Base-by-base conservation (phyloP, 2,329 filamentous ascomycete species). In the Raffaelea albimanens region DNA sequence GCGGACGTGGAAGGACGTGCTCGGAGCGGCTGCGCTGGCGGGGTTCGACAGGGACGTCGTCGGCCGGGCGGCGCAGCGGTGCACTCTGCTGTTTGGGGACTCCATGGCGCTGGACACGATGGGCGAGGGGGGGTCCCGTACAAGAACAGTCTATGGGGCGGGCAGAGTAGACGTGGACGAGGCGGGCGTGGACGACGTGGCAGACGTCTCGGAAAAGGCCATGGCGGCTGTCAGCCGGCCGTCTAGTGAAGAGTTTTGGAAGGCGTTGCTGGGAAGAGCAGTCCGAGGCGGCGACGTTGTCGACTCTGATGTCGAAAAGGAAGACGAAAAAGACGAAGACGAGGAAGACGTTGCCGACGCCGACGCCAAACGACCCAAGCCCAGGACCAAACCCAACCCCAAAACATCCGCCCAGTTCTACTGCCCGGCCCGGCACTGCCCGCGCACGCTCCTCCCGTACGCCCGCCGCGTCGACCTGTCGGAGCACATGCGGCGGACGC, bases 1-100 rank as follows among this genome's bases (percentile, higher is more conserved):
- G n/a, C n/a, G n/a, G n/a, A 29, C 25, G 7, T 97, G 91, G 91
- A 85, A 81, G 55, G 87, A 95, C 55, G 76, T 96, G 2, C 66
- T 96, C 23, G 86, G 86, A 1, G 73, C 88, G 1, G 91, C 91
- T 3, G 76, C 86, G 0, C 66, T 94, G 44, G 77, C 77, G 2
- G 87, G 85, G 0, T 90, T 89, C 64, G 69, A 84, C 1, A 63
- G 71, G 0, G 63, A 68, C 1, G 83, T 81, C 1, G 65, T 96
- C 13, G 75, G 80, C 45, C 77, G 86, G 25, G 77, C 88, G 0
- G 76, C 84, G 2, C 72, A 81, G 58, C 76, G 91, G 43, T 97
- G 90, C 58, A 78, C 84, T 2, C 69, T 76, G 41, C 67, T 95
- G 0, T 95, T 96, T 56, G 76, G 74, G 0, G 78, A 93, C 63